These are phyloP conservation scores for Mucor racemosus DNA, from an alignment of 371 early-diverging fungal species.

Conservation along the genomic window DNA sequence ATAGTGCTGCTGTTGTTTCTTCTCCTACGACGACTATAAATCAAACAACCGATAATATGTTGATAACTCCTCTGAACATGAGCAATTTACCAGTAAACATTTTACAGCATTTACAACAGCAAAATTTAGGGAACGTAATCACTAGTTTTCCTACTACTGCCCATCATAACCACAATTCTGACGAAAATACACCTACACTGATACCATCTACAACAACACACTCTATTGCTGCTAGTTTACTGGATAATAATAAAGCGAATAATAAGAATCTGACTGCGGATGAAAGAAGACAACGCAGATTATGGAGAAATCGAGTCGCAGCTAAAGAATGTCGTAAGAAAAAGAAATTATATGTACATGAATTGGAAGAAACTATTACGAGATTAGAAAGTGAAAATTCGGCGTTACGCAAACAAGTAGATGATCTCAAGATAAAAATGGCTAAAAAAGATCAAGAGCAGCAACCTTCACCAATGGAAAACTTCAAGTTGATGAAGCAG, in stretches of 20 bases:
- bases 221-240: neutral
- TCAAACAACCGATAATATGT: neutral
- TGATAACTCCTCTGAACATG: neutral
- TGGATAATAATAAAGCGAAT: neutral
- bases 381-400: slow-evolving; percentile 66
- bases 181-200: slow-evolving; percentile 1
- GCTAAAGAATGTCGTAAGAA: slow-evolving; percentile 86
- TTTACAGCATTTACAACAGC: slow-evolving; percentile 11
- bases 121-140: slow-evolving; percentile 8
- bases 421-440: slow-evolving; percentile 46
- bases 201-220: neutral
- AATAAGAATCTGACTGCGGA: slow-evolving; percentile 45
- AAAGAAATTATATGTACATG: slow-evolving; percentile 76
- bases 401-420: slow-evolving; percentile 63
- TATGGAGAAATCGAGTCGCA: slow-evolving; percentile 76
- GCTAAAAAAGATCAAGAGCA: slow-evolving; percentile 45
- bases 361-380: slow-evolving; percentile 68
- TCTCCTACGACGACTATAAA: neutral
- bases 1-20: neutral
- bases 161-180: neutral
- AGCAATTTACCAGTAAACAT: slow-evolving; percentile 3
- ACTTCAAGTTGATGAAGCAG: slow-evolving; percentile 59
- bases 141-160: neutral
- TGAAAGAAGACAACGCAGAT: slow-evolving; percentile 72
- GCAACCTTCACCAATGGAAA: slow-evolving; percentile 32